Conservation (phyloP, 805 yeast species). For the Wickerhamomyces bisporus region DNA sequence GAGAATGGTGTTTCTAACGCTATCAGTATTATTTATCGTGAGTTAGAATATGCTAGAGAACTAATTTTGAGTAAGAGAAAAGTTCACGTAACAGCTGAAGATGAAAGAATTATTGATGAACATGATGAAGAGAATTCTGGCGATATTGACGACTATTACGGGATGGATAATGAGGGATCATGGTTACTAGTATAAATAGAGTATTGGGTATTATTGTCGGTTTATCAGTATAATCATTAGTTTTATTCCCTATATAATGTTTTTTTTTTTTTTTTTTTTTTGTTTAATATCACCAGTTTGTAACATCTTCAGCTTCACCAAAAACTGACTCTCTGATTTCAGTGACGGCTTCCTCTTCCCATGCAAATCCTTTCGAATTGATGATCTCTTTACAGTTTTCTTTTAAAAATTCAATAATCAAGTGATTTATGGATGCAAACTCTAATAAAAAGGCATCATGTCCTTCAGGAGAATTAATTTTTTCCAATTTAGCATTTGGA, state of each 20-base stretch:
- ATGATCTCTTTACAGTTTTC: conserved; percentile 55
- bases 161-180: conserved; percentile 6
- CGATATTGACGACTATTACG: too few relatives aligned
- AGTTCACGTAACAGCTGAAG: conserved; percentile 7
- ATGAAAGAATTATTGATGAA: conserved; percentile 10
- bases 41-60: conserved; percentile 69
- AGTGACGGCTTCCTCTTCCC: conserved; percentile 38
- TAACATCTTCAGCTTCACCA: conserved; percentile 93
- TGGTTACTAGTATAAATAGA: conserved; percentile 16
- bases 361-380: conserved; percentile 39
- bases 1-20: conserved; percentile 83
- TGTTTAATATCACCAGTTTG: conserved; percentile 64
- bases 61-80: conserved; percentile 44
- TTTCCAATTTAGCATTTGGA: conserved; percentile 62
- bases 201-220: neutral
- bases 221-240: too few relatives aligned
- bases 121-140: conserved; percentile 5
- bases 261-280: neutral
- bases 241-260: neutral
- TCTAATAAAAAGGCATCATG: conserved; percentile 95
- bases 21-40: conserved; percentile 69
- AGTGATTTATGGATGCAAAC: conserved; percentile 71
- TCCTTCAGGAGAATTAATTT: conserved; percentile 89
- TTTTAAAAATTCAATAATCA: conserved; percentile 62
- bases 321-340: conserved; percentile 60